phyloP scores from a whole-genome alignment of 129 eudicot genomes.

The Flaveria robusta region DNA sequence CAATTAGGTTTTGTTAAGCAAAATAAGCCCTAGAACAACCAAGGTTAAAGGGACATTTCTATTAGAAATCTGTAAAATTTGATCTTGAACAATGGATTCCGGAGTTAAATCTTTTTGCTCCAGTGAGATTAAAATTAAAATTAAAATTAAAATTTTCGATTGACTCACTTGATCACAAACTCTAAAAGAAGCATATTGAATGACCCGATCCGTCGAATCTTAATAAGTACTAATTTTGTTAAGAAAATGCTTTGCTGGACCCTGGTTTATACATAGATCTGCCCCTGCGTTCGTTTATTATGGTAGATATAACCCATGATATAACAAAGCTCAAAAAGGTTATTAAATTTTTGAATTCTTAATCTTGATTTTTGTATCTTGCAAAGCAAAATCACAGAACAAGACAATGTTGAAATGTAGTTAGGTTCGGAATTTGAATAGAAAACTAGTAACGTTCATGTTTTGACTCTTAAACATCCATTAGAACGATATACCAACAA shows the following conservation, averaged over 20 bases:
- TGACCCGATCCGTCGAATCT: not conserved
- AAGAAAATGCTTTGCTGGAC: not conserved
- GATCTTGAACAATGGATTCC: no score
- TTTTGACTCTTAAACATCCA: constrained; percentile 5
- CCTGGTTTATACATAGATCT: not conserved
- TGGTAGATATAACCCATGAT: not conserved
- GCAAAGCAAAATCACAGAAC: not conserved
- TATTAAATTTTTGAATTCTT: not conserved
- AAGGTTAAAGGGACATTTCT: not conserved
- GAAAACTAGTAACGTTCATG: constrained; percentile 13
- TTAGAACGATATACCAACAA: not conserved
- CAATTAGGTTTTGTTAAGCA: not conserved
- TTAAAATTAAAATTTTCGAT: not conserved
- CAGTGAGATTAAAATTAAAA: not conserved
- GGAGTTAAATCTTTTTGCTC: no score
- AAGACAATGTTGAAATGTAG: not conserved
- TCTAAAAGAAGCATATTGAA: not conserved
- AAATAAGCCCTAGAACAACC: not conserved
- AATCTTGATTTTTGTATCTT: not conserved
- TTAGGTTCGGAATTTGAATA: not conserved
- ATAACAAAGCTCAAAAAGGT: not conserved
- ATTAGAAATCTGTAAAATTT: not conserved
- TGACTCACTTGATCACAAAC: not conserved
- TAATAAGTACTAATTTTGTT: not conserved
- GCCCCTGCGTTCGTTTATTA: not conserved